Base-by-base conservation (phyloP, 768 basidiomycete species). In the Amyloporia xantha region DNA sequence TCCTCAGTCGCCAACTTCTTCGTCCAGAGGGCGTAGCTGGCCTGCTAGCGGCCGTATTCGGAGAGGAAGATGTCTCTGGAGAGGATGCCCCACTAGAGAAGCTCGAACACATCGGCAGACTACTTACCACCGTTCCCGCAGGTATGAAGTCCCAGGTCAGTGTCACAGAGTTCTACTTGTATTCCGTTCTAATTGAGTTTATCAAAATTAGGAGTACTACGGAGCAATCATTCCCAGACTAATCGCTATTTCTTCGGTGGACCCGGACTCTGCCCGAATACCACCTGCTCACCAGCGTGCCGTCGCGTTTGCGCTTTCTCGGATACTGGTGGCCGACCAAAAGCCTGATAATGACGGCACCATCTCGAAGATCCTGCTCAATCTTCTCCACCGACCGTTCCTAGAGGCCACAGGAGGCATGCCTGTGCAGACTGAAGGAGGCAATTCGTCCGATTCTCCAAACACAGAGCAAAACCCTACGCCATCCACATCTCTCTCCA, bases 11-110 rank as follows among this genome's bases (percentile, higher is more conserved):
- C 49, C 87, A 90, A 59, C 65, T 92, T 9, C 65, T 87, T 19
- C 79, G 86, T 19, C 77, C 81, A 0, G 76, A 80, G 20, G 91
- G 91, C 1, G 72, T 91, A 1, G 71, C 70, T 24, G 86, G 86
- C 0, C 72, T 92, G 17, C 82, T 78, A 54, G 71, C 74, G 9
- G 84, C 85, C 9, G 68, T 90, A 1, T 82, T 91, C 46, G 79
- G 82, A 1, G 83, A 82, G 37, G 76, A 76, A 28, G 78, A 80
- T 17, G 53, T 64, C 0, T 55, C 59, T 1, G 69, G 64, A 6
- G 78, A 78, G 3, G 78, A 81, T 46, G 71, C 76, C 2, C 72
- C 74, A 2, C 58, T 88, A 3, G 79, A 85, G 51, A 88, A 86
- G 60, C 71, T 92, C 24, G 84, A 91, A 50, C 82, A 84, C 48